Percentiles rank a stretch among this genome's conserved stretches.
Evolutionary conservation across 441 rosid genomes (phyloP).

Genomic region (Populus trichocarpa): DNA sequence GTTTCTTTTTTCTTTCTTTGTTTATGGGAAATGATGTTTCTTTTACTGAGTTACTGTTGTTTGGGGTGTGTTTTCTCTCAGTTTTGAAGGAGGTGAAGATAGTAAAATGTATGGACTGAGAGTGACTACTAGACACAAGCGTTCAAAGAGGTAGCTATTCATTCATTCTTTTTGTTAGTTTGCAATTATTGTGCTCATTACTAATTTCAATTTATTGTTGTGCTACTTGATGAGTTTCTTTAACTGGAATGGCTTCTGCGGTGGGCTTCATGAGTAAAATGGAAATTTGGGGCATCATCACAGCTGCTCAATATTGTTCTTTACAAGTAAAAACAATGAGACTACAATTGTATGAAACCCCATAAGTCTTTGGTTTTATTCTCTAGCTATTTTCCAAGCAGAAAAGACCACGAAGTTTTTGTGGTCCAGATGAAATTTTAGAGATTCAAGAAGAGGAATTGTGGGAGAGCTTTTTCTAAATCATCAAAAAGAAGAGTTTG

Average conservation of each 20-base stretch:
- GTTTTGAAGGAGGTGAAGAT: slow-evolving; percentile 42
- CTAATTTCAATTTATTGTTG: slow-evolving; percentile 9
- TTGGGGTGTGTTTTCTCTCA: slow-evolving; percentile 28
- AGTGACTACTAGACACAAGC: slow-evolving; percentile 49
- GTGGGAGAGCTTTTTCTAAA: background rate
- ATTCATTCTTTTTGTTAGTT: slow-evolving; percentile 13
- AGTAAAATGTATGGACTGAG: slow-evolving; percentile 47
- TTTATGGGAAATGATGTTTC: slow-evolving; percentile 16
- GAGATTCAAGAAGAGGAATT: slow-evolving; percentile 20
- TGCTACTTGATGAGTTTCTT: slow-evolving; percentile 20
- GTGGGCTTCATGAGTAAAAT: slow-evolving; percentile 17
- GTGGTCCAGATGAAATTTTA: slow-evolving; percentile 24
- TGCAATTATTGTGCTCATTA: slow-evolving; percentile 2
- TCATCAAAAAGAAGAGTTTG: slow-evolving; percentile 1
- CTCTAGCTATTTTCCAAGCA: slow-evolving; percentile 10
- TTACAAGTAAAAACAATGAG: slow-evolving; percentile 9
- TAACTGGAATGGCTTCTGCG: slow-evolving; percentile 25
- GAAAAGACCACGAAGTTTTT: slow-evolving; percentile 14
- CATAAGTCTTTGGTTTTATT: slow-evolving; percentile 1
- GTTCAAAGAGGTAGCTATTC: slow-evolving; percentile 67
- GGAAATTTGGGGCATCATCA: slow-evolving; percentile 21
- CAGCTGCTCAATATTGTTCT: slow-evolving; percentile 10
- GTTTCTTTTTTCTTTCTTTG: background rate
- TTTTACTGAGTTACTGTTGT: slow-evolving; percentile 18
- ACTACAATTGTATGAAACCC: background rate